Evolutionary conservation across 2,329 filamentous ascomycete genomes (phyloP).

Genomic region (Sporothrix brasiliensis): DNA sequence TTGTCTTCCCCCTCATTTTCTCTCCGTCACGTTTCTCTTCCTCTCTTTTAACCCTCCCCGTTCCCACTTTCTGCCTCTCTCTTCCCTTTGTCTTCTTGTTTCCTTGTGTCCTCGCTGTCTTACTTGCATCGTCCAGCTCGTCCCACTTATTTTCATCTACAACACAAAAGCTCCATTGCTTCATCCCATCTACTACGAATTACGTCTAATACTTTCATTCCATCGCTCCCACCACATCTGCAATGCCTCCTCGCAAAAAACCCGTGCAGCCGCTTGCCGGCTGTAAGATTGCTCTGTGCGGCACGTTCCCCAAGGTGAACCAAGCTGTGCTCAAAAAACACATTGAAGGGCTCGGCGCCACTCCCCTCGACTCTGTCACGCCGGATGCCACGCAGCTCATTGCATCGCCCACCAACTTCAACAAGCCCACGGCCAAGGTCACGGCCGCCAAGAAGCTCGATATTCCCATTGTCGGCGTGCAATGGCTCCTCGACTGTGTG

Average conservation of each 20-base stretch:
- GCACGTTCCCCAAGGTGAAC: constrained; percentile 58
- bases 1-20: not conserved
- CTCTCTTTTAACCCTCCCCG: not conserved
- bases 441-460: constrained; percentile 50
- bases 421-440: constrained; percentile 56
- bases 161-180: not conserved
- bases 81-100: not conserved
- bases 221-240: not conserved
- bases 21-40: not conserved
- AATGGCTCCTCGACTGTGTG: constrained; percentile 65
- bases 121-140: not conserved
- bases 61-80: not conserved
- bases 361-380: constrained; percentile 52
- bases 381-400: constrained; percentile 60
- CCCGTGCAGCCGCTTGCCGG: constrained; percentile 48
- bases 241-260: constrained; percentile 33
- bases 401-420: constrained; percentile 56
- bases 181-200: not conserved
- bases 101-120: not conserved
- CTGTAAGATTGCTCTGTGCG: constrained; percentile 60
- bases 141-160: not conserved
- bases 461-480: constrained; percentile 59
- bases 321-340: constrained; percentile 55
- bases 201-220: no score
- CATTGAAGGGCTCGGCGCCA: constrained; percentile 55